Base-by-base conservation (phyloP, 768 basidiomycete genomes). In the Termitomyces sp. region DNA sequence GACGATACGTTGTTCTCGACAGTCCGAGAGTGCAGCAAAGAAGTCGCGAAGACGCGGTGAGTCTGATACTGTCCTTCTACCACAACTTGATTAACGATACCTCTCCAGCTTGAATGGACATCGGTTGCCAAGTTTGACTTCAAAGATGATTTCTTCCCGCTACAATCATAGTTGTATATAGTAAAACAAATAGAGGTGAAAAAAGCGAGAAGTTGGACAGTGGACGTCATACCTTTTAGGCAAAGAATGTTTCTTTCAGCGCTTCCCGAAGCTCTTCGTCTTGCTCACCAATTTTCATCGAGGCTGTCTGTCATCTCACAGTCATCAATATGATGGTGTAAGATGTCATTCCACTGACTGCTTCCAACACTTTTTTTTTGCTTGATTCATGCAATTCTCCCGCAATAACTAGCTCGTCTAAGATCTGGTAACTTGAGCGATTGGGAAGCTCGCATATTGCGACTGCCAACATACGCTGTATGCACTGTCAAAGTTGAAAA, bases 401-500 rank as follows among this genome's bases (percentile, higher is more conserved):
- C 13, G 92, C 88, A 32, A 97, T 88, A 63, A 98, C 85, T 44
- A 98, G 79, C 70, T 98, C 95, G 67, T 98, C 96, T 38, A 98
- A 75, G 58, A 98, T 84, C 88, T 91, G n/a, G 32, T 48, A 16
- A 16, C 46, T 10, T 45, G n/a, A 16, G 18, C 33, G 35, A 38
- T 8, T 48, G 28, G 40, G 20, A 6, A 18, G 8, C 36, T 35
- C 49, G 22, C 3, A 33, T 14, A 26, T 38, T 42, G 38, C 18
- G 24, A 42, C 26, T 20, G 36, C n/a, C 22, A 40, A 69, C 72
- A 32, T 20, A 91, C 94, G 4, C 91, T 85, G 69, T 94, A 97
- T 1, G 95, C 96, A 70, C 94, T 92, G 69, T 98, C 91, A 70
- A 98, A 98, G 75, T 97, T 97, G 82, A 97, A 98, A 64, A 98